These are phyloP conservation scores for Tolypocladium sp. DNA, from an alignment of 2,329 filamentous ascomycete genomes.

Conservation along the genomic window DNA sequence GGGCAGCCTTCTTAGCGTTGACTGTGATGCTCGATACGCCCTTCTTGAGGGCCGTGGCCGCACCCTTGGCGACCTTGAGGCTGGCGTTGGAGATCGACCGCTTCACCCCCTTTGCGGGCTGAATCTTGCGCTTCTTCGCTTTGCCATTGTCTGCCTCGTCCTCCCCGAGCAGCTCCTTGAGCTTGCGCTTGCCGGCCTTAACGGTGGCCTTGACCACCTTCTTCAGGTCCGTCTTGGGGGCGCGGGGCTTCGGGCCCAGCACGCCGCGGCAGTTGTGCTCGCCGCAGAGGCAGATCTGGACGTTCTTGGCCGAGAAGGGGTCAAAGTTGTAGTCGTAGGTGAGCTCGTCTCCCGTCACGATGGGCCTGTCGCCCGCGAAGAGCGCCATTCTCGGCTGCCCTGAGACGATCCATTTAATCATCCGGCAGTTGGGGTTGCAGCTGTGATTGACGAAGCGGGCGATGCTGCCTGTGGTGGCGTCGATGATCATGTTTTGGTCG, in stretches of 20 bases:
- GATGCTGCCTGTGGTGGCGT: constrained; percentile 91
- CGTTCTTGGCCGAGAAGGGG: constrained; percentile 59
- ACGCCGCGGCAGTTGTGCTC: constrained; percentile 55
- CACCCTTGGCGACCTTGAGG: constrained; percentile 25
- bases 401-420: constrained; percentile 96
- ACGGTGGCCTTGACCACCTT: constrained; percentile 27
- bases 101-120: constrained; percentile 22
- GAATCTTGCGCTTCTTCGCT: constrained; percentile 36
- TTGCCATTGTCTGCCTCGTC: constrained; percentile 31
- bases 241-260: constrained; percentile 51
- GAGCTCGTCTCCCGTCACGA: constrained; percentile 91
- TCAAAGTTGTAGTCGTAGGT: constrained; percentile 85
- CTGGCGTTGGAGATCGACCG: constrained; percentile 23
- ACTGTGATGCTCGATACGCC: constrained; percentile 21
- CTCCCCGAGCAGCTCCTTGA: constrained; percentile 41
- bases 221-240: constrained; percentile 34
- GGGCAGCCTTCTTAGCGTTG: constrained; percentile 16
- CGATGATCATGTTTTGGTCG: constrained; percentile 97
- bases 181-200: constrained; percentile 47
- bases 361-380: constrained; percentile 81
- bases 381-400: constrained; percentile 94
- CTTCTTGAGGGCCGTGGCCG: constrained; percentile 26
- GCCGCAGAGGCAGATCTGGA: constrained; percentile 57
- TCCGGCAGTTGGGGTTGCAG: constrained; percentile 90
- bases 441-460: constrained; percentile 98